Evolutionary conservation across 2,329 filamentous ascomycete species (phyloP).

Genomic region (Aspergillus caelatus): DNA sequence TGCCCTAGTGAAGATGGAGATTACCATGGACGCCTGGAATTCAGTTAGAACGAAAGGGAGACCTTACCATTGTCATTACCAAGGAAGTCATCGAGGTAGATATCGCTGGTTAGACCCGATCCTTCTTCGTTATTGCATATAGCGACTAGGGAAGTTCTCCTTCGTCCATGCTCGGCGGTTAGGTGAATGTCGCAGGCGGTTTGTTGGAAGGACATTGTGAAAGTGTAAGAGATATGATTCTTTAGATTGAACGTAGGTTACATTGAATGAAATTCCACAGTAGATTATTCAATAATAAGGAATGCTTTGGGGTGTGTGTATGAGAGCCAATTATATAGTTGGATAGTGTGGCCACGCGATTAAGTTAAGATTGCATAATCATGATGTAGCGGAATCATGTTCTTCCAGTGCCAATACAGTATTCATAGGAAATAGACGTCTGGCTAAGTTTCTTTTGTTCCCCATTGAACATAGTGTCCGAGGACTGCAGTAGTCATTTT

Average conservation of each 20-base stretch:
- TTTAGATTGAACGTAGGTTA: neutral
- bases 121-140: conserved; percentile 26
- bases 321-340: neutral
- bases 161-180: neutral
- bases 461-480: too few relatives aligned
- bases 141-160: conserved; percentile 13
- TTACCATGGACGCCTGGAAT: neutral
- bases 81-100: conserved; percentile 18
- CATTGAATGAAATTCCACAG: too few relatives aligned
- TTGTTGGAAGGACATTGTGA: conserved; percentile 20
- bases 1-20: conserved; percentile 12
- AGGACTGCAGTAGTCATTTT: too few relatives aligned
- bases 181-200: conserved; percentile 21
- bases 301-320: neutral
- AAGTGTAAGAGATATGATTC: neutral
- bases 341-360: neutral
- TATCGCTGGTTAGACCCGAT: conserved; percentile 15
- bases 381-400: neutral
- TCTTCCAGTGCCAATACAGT: neutral
- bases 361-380: neutral
- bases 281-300: too few relatives aligned
- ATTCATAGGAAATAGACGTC: neutral
- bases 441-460: neutral
- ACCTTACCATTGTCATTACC: conserved; percentile 20
- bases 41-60: accelerated